These are phyloP conservation scores for Cyclospora cayetanensis DNA, from an alignment of 169 alveolate species.

Conservation along the genomic window DNA sequence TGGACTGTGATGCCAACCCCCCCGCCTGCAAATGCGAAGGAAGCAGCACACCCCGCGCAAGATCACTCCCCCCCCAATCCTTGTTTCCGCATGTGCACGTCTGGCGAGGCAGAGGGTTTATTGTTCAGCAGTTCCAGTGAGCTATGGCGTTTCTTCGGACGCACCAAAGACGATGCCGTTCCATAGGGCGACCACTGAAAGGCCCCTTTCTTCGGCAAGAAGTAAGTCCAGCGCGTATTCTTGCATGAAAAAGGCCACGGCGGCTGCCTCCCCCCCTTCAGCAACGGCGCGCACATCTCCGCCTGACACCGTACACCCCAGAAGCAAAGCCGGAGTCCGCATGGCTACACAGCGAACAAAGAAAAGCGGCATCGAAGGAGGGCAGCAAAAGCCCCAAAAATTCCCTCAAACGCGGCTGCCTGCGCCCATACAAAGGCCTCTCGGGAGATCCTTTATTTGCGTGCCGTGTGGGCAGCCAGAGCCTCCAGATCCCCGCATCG, in stretches of 20 bases:
- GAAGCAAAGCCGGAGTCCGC: not conserved
- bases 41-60: not conserved
- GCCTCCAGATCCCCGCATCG: too few species aligned
- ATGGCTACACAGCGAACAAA: not conserved
- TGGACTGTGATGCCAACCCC: conserved; percentile 91
- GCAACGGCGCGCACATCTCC: conserved; percentile 85
- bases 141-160: not conserved
- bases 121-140: not conserved
- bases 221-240: conserved; percentile 83
- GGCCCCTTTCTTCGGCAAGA: conserved; percentile 77
- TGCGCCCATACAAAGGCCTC: too few species aligned
- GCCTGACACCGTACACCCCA: conserved; percentile 73
- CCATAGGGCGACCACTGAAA: conserved; percentile 15
- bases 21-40: conserved; percentile 77
- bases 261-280: conserved; percentile 71
- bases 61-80: not conserved
- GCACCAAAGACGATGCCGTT: conserved; percentile 76
- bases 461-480: too few species aligned
- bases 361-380: too few species aligned
- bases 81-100: not conserved
- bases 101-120: not conserved
- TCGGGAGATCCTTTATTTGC: too few species aligned
- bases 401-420: too few species aligned
- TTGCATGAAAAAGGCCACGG: conserved; percentile 76
- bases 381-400: too few species aligned